A percentile compares a stretch with the other conserved stretches of the same genome.
phyloP scores from a whole-genome alignment of 2,329 filamentous ascomycete genomes.

The Arachnomyces sp. region DNA sequence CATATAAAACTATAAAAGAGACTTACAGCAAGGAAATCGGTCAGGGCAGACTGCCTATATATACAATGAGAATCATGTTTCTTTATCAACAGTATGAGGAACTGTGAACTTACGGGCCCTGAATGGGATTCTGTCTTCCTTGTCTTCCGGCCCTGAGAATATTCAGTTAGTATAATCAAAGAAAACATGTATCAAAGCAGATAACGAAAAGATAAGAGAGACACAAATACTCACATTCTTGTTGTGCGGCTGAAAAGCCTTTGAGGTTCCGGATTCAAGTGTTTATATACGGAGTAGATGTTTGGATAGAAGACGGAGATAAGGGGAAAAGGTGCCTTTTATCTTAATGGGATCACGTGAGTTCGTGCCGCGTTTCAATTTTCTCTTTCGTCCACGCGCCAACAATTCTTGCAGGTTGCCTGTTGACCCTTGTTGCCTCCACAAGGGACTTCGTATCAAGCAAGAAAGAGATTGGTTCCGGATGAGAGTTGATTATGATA shows the following conservation, averaged over 20 bases:
- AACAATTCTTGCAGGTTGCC: conserved; percentile 15
- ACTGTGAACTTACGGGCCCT: conserved; percentile 37
- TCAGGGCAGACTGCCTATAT: conserved; percentile 56
- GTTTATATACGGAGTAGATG: not conserved
- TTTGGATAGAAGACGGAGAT: not conserved
- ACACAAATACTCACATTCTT: too few species aligned
- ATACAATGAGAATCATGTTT: conserved; percentile 12
- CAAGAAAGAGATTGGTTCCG: conserved; percentile 1
- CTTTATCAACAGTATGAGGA: not conserved
- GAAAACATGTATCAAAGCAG: too few species aligned
- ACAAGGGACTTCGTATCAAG: conserved; percentile 5
- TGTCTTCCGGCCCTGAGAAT: conserved; percentile 1
- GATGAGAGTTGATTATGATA: too few species aligned
- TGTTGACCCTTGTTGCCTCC: conserved; percentile 24
- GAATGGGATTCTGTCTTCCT: conserved; percentile 1
- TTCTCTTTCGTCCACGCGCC: too few species aligned
- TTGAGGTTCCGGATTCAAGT: not conserved
- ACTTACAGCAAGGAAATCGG: conserved; percentile 58
- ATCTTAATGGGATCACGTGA: conserved; percentile 12
- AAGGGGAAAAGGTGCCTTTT: conserved; percentile 1
- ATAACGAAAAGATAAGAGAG: too few species aligned
- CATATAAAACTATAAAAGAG: not conserved
- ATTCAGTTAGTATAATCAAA: not conserved
- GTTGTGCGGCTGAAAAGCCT: too few species aligned
- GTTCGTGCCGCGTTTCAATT: conserved; percentile 12